Conservation (phyloP, 768 basidiomycete genomes). For the Suillus ampliporus region DNA sequence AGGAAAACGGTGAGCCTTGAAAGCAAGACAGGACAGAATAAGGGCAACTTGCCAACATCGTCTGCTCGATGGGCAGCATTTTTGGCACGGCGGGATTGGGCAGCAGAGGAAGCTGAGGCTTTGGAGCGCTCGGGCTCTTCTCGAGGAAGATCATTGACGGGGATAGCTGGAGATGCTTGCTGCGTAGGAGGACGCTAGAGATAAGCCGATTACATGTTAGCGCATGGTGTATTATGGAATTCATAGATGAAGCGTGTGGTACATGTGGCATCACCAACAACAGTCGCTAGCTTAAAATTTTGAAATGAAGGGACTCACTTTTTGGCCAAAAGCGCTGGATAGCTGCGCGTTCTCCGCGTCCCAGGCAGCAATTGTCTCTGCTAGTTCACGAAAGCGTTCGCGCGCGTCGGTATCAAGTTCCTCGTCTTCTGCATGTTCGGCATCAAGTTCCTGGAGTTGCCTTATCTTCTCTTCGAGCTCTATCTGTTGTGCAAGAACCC, state of each 20-base stretch:
- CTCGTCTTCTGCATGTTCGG: constrained; percentile 65
- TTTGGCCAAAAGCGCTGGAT: constrained; percentile 66
- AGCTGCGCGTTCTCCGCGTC: constrained; percentile 80
- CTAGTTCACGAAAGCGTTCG: constrained; percentile 77
- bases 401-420: constrained; percentile 71
- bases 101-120: constrained; percentile 72
- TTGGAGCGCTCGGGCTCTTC: constrained; percentile 66
- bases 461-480: constrained; percentile 89
- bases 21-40: neutral
- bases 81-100: constrained; percentile 87
- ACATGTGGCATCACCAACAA: constrained; percentile 5
- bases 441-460: constrained; percentile 76
- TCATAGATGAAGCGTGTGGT: neutral
- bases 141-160: constrained; percentile 57
- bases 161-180: constrained; percentile 50
- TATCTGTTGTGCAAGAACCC: constrained; percentile 91
- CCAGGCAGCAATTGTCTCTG: constrained; percentile 77
- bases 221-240: constrained; percentile 8
- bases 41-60: constrained; percentile 72
- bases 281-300: constrained; percentile 1
- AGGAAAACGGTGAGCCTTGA: constrained; percentile 26
- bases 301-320: constrained; percentile 50
- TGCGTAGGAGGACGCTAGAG: constrained; percentile 53
- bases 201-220: constrained; percentile 14
- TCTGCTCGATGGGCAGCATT: constrained; percentile 90